phyloP scores from a whole-genome alignment of 495 filamentous ascomycete species.

The Trichoderma reesei region DNA sequence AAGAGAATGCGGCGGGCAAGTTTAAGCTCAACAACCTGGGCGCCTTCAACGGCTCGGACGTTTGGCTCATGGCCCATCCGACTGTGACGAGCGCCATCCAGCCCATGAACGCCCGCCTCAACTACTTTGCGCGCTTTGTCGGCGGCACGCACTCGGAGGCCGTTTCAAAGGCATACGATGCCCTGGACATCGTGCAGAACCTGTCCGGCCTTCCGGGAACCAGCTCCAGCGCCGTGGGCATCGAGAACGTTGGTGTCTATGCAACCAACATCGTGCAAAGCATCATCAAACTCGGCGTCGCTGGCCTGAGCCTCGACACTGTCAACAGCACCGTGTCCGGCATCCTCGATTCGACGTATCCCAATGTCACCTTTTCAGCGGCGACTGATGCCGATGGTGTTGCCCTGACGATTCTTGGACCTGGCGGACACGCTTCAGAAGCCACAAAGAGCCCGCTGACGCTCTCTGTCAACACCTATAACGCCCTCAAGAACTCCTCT shows the following conservation, averaged over 20 bases:
- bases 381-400: slow-evolving; percentile 11
- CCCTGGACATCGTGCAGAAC: slow-evolving; percentile 16
- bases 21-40: slow-evolving; percentile 41
- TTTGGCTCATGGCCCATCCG: slow-evolving; percentile 45
- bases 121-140: slow-evolving; percentile 15
- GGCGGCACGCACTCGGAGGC: slow-evolving; percentile 15
- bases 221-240: slow-evolving; percentile 15
- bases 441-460: slow-evolving; percentile 17
- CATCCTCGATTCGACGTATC: slow-evolving; percentile 15
- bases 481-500: slow-evolving; percentile 12
- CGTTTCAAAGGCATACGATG: slow-evolving; percentile 17
- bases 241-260: slow-evolving; percentile 36
- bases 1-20: slow-evolving; percentile 50
- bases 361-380: slow-evolving; percentile 14
- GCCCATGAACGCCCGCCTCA: slow-evolving; percentile 19
- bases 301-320: slow-evolving; percentile 11
- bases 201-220: slow-evolving; percentile 15
- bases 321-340: slow-evolving; percentile 15
- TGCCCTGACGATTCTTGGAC: slow-evolving; percentile 16
- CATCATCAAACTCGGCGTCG: slow-evolving; percentile 16
- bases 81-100: slow-evolving; percentile 17
- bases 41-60: slow-evolving; percentile 43
- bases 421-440: slow-evolving; percentile 21
- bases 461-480: slow-evolving; percentile 19
- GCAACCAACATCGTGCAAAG: slow-evolving; percentile 24